phyloP scores from a whole-genome alignment of 1,284 basidiomycete genomes.

The Polyporus tsugae region DNA sequence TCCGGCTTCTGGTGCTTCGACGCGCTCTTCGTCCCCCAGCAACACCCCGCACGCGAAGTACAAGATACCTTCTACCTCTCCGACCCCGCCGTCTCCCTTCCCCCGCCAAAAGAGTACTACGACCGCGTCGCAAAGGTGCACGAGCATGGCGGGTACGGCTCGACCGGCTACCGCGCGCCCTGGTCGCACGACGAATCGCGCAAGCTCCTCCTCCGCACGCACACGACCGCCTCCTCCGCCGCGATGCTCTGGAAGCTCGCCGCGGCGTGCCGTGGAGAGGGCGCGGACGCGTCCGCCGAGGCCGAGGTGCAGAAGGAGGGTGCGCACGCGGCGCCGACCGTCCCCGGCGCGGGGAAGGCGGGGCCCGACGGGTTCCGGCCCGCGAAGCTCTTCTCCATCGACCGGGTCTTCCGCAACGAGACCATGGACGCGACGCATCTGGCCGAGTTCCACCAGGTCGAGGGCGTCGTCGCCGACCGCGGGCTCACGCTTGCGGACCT shows the following conservation, averaged over 20 bases:
- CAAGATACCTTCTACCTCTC: slow-evolving; percentile 99
- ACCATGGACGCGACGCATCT: slow-evolving; percentile 99
- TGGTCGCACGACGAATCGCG: slow-evolving; percentile 93
- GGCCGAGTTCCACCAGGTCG: slow-evolving; percentile 99
- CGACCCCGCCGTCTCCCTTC: slow-evolving; percentile 83
- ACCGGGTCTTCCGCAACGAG: slow-evolving; percentile 99
- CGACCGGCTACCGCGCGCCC: slow-evolving; percentile 97
- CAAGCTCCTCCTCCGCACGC: slow-evolving; percentile 94
- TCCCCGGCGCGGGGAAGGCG: slow-evolving; percentile 28
- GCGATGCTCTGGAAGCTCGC: slow-evolving; percentile 96
- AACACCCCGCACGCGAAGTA: slow-evolving; percentile 97
- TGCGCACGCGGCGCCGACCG: slow-evolving; percentile 36
- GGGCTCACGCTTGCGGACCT: slow-evolving; percentile 96
- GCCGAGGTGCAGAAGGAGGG: slow-evolving; percentile 36
- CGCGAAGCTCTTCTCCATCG: slow-evolving; percentile 97
- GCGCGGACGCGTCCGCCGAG: slow-evolving; percentile 48
- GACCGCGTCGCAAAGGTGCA: slow-evolving; percentile 90
- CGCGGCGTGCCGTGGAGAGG: slow-evolving; percentile 73
- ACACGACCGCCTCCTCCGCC: slow-evolving; percentile 96
- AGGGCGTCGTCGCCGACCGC: slow-evolving; percentile 97
- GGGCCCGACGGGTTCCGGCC: slow-evolving; percentile 87
- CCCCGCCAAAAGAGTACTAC: slow-evolving; percentile 89
- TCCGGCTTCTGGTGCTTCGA: slow-evolving; percentile 99
- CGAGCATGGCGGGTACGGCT: slow-evolving; percentile 92
- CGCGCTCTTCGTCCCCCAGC: slow-evolving; percentile 97